These are phyloP conservation scores for Ascomycota sp. DNA, from an alignment of 2,329 filamentous ascomycete species.

Conservation along the genomic window DNA sequence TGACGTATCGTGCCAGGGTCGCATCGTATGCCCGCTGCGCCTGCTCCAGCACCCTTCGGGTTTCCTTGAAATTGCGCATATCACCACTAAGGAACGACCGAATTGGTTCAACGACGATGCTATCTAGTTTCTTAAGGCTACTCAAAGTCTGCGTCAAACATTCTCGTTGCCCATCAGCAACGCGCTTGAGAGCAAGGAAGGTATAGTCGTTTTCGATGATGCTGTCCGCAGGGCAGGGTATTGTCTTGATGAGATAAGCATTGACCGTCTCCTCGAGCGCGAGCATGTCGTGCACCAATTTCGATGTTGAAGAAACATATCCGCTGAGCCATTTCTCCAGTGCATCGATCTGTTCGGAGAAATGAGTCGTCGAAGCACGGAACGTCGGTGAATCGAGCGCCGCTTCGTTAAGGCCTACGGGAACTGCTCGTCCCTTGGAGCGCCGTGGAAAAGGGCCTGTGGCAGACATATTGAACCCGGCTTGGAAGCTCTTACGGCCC, in stretches of 20 bases:
- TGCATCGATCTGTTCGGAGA: conserved; percentile 75
- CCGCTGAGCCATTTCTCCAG: conserved; percentile 79
- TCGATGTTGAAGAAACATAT: conserved; percentile 31
- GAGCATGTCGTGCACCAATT: conserved; percentile 40
- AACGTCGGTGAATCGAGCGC: conserved; percentile 93
- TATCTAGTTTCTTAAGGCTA: conserved; percentile 59
- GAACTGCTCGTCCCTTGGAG: conserved; percentile 24
- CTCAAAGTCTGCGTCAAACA: conserved; percentile 64
- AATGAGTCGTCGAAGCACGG: conserved; percentile 68
- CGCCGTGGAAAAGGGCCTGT: too few relatives aligned
- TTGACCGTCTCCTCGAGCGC: conserved; percentile 65
- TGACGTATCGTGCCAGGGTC: conserved; percentile 60
- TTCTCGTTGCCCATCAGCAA: conserved; percentile 69
- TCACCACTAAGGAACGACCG: conserved; percentile 59
- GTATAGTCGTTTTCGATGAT: conserved; percentile 92
- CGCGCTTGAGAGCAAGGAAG: conserved; percentile 62
- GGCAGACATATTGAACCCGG: too few relatives aligned
- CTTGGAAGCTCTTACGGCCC: too few relatives aligned
- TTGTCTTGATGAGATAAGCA: conserved; percentile 52
- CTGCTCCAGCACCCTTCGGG: conserved; percentile 52
- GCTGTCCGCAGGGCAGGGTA: conserved; percentile 63
- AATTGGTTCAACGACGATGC: conserved; percentile 62
- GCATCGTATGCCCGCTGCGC: conserved; percentile 72
- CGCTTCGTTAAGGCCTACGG: conserved; percentile 82
- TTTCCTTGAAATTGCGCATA: conserved; percentile 70